A percentile compares a stretch with the other conserved stretches of the same genome.
phyloP scores from a whole-genome alignment of 495 filamentous ascomycete species.

The Viridothelium virens region DNA sequence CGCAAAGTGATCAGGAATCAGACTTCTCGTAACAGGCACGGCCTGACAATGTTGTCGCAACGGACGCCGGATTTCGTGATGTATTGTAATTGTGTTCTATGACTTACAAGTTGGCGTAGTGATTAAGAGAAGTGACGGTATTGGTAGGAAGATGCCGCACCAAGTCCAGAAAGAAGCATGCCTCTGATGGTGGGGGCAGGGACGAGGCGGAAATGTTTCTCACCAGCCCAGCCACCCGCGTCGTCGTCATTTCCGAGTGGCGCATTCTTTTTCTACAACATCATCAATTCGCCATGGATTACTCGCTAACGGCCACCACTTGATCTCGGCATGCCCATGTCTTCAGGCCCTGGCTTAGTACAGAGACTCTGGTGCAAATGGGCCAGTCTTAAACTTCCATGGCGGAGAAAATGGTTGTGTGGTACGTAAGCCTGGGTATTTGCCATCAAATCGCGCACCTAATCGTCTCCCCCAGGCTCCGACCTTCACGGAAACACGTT shows the following conservation, averaged over 20 bases:
- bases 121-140: neutral
- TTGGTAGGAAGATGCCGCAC: too few species aligned
- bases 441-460: neutral
- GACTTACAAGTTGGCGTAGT: neutral
- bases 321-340: constrained; percentile 4
- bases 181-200: neutral
- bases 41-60: neutral
- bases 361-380: constrained; percentile 65
- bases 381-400: constrained; percentile 77
- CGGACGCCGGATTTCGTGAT: neutral
- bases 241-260: neutral
- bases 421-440: constrained; percentile 45
- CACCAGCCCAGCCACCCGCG: neutral
- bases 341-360: constrained; percentile 32
- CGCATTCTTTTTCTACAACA: neutral
- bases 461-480: constrained; percentile 47
- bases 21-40: neutral
- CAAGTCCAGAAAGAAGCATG: neutral
- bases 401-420: constrained; percentile 72
- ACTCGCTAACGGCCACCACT: constrained; percentile 21
- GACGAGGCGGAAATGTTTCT: neutral
- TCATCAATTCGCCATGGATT: constrained; percentile 5
- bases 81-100: too few species aligned
- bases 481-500: constrained; percentile 88
- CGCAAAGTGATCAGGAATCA: neutral